These are phyloP conservation scores for Globisporangium spinosum DNA, from an alignment of 352 stramenopile species.

Conservation along the genomic window DNA sequence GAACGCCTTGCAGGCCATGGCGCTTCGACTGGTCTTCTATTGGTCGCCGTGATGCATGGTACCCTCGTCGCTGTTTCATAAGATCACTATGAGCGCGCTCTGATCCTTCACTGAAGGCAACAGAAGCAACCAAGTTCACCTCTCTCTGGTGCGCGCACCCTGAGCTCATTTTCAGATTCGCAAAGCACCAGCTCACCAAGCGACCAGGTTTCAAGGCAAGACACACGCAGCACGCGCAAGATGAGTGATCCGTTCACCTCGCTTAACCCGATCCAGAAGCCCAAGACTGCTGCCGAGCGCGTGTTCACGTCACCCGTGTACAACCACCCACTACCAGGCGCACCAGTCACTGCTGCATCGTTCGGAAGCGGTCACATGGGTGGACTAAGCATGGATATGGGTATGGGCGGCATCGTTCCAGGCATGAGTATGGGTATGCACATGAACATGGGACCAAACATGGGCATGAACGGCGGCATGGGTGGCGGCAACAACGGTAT, in stretches of 20 bases:
- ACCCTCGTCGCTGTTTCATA: not conserved
- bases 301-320: conserved; percentile 19
- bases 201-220: not conserved
- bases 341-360: conserved; percentile 30
- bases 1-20: not conserved
- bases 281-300: conserved; percentile 49
- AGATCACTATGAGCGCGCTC: not conserved
- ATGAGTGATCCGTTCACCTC: conserved; percentile 79
- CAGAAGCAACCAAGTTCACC: not conserved
- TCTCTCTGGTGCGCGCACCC: not conserved
- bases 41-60: not conserved
- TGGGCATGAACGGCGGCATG: conserved; percentile 22
- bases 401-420: conserved; percentile 3
- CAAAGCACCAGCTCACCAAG: not conserved
- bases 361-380: conserved; percentile 18
- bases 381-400: conserved; percentile 14
- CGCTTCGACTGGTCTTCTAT: not conserved
- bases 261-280: conserved; percentile 71
- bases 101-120: not conserved
- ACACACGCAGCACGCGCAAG: not conserved
- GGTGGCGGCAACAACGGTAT: conserved; percentile 22
- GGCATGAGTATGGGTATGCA: conserved; percentile 24
- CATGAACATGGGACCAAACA: conserved; percentile 22
- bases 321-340: conserved; percentile 20
- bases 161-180: conserved; percentile 6